phyloP scores from a whole-genome alignment of 495 filamentous ascomycete genomes.

The Arthonia radiata region DNA sequence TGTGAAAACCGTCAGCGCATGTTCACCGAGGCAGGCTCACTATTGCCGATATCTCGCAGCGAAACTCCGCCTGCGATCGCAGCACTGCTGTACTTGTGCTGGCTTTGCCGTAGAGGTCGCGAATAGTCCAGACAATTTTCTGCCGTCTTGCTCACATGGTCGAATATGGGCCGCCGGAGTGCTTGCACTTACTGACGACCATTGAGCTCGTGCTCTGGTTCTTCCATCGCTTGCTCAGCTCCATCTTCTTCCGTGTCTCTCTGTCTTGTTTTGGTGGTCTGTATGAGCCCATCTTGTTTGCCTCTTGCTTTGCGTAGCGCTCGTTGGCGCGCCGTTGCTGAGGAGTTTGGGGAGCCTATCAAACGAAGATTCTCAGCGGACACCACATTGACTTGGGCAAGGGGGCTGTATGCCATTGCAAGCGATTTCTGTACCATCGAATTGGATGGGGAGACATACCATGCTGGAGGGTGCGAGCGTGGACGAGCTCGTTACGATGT shows the following conservation, averaged over 20 bases:
- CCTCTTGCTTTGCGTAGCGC: slow-evolving; percentile 56
- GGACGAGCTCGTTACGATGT: no score
- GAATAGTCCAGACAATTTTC: neutral
- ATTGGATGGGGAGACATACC: no score
- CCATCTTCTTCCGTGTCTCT: slow-evolving; percentile 40
- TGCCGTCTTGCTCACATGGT: neutral
- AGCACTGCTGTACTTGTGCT: no score
- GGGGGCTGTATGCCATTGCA: no score
- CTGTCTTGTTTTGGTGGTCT: slow-evolving; percentile 70
- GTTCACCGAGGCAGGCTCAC: neutral
- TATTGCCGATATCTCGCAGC: slow-evolving; percentile 1
- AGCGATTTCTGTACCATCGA: no score
- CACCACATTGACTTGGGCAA: no score
- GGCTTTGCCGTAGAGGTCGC: neutral
- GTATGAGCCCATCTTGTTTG: no score
- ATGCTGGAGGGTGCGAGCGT: no score
- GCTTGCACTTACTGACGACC: slow-evolving; percentile 49
- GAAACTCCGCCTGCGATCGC: no score
- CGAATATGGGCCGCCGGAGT: neutral
- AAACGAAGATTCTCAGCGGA: no score
- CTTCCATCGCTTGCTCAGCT: slow-evolving; percentile 33
- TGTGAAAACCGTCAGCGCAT: slow-evolving; percentile 14
- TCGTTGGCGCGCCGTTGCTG: slow-evolving; percentile 77
- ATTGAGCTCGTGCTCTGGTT: slow-evolving; percentile 52
- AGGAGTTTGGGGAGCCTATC: slow-evolving; percentile 89